Evolutionary conservation across 495 filamentous ascomycete species (phyloP).

Genomic region (Aspergillus asperescens): DNA sequence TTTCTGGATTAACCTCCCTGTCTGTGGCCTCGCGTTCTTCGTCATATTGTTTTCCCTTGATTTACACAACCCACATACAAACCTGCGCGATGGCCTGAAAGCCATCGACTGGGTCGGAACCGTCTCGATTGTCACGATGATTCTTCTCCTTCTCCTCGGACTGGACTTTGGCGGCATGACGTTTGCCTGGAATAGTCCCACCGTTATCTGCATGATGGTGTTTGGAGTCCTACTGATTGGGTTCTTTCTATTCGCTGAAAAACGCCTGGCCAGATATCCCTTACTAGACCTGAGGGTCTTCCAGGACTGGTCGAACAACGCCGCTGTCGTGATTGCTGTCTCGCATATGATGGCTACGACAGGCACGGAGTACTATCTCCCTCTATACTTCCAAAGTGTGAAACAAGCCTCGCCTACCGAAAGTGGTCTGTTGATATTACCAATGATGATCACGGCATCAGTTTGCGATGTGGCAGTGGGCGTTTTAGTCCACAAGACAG

Average conservation of each 20-base stretch:
- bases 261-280: conserved; percentile 61
- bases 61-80: conserved; percentile 39
- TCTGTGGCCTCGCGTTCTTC: conserved; percentile 55
- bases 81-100: conserved; percentile 56
- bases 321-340: conserved; percentile 38
- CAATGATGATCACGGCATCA: conserved; percentile 27
- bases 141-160: conserved; percentile 66
- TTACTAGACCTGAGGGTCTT: conserved; percentile 67
- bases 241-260: conserved; percentile 61
- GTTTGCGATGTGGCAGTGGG: conserved; percentile 42
- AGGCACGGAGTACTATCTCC: conserved; percentile 25
- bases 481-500: conserved; percentile 46
- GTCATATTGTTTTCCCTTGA: conserved; percentile 62
- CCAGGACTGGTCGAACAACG: conserved; percentile 40
- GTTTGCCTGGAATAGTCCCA: conserved; percentile 61
- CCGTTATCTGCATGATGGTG: conserved; percentile 64
- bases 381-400: conserved; percentile 54
- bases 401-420: conserved; percentile 58
- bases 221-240: conserved; percentile 54
- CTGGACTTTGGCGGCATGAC: conserved; percentile 63
- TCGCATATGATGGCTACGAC: conserved; percentile 42
- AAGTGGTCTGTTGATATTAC: conserved; percentile 67
- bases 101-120: conserved; percentile 66
- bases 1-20: conserved; percentile 48
- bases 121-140: conserved; percentile 54